These are phyloP conservation scores for Hortaea sp. DNA, from an alignment of 2,329 filamentous ascomycete species.

Conservation along the genomic window DNA sequence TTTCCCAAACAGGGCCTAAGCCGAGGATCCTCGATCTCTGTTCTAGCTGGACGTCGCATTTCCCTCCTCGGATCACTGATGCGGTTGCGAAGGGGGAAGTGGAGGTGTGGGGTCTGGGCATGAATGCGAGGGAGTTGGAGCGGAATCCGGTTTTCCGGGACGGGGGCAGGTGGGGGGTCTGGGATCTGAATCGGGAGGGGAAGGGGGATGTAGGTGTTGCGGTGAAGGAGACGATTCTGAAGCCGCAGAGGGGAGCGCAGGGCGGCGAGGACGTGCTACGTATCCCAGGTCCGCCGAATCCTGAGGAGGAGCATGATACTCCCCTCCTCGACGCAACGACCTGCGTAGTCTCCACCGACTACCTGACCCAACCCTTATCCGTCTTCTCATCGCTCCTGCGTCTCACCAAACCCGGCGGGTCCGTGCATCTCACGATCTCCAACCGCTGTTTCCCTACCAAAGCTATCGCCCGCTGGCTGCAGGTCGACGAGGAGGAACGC, in stretches of 20 bases:
- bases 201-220: conserved; percentile 21
- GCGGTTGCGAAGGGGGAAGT: conserved; percentile 25
- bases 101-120: conserved; percentile 38
- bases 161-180: conserved; percentile 22
- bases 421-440: conserved; percentile 41
- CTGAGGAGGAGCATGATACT: conserved; percentile 3
- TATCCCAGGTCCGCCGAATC: neutral
- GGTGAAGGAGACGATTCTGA: conserved; percentile 7
- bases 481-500: conserved; percentile 34
- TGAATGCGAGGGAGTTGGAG: conserved; percentile 38
- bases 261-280: neutral
- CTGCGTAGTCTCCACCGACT: conserved; percentile 44
- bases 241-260: neutral
- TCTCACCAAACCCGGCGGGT: conserved; percentile 33
- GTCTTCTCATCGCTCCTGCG: conserved; percentile 34
- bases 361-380: conserved; percentile 37
- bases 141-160: conserved; percentile 30
- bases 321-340: conserved; percentile 35
- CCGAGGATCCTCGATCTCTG: conserved; percentile 42
- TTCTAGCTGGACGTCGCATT: conserved; percentile 41
- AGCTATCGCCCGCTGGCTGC: conserved; percentile 39
- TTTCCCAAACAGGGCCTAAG: conserved; percentile 3
- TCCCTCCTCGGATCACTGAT: conserved; percentile 25
- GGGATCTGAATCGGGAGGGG: conserved; percentile 33
- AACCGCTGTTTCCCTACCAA: conserved; percentile 47